phyloP scores from a whole-genome alignment of 306 rosid species.

The Lathyrus oleraceus region DNA sequence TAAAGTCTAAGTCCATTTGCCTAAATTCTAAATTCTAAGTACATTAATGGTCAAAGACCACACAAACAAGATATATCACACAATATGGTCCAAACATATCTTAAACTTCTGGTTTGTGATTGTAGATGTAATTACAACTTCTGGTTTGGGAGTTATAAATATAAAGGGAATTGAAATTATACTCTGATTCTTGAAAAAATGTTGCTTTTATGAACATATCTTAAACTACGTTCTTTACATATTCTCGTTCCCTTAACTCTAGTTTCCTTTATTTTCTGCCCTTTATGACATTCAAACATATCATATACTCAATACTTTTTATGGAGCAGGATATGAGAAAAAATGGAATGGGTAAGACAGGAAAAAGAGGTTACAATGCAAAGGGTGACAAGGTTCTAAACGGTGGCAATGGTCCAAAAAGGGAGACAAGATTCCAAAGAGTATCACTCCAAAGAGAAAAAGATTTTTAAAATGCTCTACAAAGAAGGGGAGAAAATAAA shows the following conservation, averaged over 20 bases:
- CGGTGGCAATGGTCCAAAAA: slow-evolving; percentile 27
- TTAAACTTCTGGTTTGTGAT: too few relatives aligned
- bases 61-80: too few relatives aligned
- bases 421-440: neutral
- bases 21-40: too few relatives aligned
- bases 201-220: neutral
- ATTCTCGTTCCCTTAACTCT: neutral
- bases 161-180: neutral
- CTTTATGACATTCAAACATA: neutral
- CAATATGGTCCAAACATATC: too few relatives aligned
- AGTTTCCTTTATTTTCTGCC: neutral
- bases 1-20: too few relatives aligned
- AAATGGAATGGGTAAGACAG: slow-evolving; percentile 47
- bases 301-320: neutral
- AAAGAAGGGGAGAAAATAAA: slow-evolving; percentile 47
- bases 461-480: slow-evolving; percentile 54
- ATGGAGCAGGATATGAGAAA: slow-evolving; percentile 54
- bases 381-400: slow-evolving; percentile 46
- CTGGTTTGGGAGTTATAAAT: neutral
- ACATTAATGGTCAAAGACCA: too few relatives aligned
- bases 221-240: neutral
- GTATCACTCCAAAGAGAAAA: slow-evolving; percentile 51
- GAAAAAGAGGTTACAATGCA: slow-evolving; percentile 50
- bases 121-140: slow-evolving; percentile 3
- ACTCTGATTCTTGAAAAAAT: neutral